phyloP scores from a whole-genome alignment of 345 rosid species.

The Eucalyptus polyanthemos region DNA sequence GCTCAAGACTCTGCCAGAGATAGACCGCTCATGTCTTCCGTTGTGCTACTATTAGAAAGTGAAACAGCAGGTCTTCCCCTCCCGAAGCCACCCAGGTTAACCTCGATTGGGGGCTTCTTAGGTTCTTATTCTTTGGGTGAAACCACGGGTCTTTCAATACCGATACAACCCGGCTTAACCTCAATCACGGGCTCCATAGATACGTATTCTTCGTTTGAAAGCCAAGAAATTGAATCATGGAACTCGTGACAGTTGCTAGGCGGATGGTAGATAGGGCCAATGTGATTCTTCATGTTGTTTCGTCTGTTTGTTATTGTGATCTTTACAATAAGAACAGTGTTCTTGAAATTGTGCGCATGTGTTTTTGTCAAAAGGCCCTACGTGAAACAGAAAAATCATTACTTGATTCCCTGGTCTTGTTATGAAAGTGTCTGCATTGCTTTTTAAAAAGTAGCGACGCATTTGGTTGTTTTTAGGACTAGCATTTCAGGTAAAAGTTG shows the following conservation, averaged over 20 bases:
- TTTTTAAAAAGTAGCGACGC: not conserved
- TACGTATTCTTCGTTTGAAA: not conserved
- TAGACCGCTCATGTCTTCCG: conserved; percentile 64
- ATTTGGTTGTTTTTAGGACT: not conserved
- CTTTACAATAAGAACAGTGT: not conserved
- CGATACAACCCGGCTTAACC: not conserved
- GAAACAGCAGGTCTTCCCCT: conserved; percentile 35
- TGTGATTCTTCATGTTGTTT: not conserved
- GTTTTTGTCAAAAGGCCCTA: not conserved
- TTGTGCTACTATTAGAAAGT: conserved; percentile 58
- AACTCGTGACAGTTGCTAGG: not conserved
- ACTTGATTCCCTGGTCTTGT: not conserved
- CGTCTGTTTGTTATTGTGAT: not conserved
- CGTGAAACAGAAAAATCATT: not conserved
- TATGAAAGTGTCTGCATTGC: not conserved
- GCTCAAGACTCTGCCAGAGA: conserved; percentile 63
- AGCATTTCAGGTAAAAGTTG: not conserved
- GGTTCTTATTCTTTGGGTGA: conserved; percentile 7
- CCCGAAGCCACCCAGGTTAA: conserved; percentile 48
- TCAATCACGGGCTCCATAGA: not conserved
- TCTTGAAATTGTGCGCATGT: not conserved
- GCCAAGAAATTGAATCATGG: not conserved
- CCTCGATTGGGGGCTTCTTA: conserved; percentile 31
- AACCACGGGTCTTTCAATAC: not conserved
- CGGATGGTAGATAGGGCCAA: not conserved